These are phyloP conservation scores for Colletotrichum shisoi DNA, from an alignment of 2,329 filamentous ascomycete genomes.

Conservation along the genomic window DNA sequence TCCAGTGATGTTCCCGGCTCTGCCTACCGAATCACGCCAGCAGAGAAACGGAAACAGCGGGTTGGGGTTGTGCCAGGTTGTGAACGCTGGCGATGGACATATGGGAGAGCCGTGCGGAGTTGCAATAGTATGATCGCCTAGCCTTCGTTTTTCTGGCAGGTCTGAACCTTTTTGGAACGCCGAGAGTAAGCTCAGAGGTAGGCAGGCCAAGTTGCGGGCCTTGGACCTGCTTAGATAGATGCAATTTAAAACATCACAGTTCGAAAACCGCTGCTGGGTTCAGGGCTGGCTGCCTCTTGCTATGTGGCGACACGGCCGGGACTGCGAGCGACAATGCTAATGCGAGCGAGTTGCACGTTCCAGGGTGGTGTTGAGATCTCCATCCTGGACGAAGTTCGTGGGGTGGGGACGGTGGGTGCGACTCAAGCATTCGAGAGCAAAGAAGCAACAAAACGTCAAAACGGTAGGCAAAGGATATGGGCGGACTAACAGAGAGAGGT, in stretches of 20 bases:
- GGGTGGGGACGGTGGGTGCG: background rate
- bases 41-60: conserved; percentile 9
- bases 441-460: background rate
- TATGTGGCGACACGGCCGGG: conserved; percentile 4
- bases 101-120: background rate
- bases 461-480: background rate
- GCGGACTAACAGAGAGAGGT: background rate
- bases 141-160: conserved; percentile 12
- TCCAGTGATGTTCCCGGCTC: conserved; percentile 21
- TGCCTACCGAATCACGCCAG: conserved; percentile 23
- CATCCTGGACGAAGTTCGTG: conserved; percentile 14
- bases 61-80: conserved; percentile 6
- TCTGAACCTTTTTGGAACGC: conserved; percentile 8
- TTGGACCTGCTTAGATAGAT: background rate
- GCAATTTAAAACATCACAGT: background rate
- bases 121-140: conserved; percentile 1
- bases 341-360: conserved; percentile 14
- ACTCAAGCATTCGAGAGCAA: background rate
- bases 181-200: conserved; percentile 19
- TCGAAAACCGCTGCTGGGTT: conserved; percentile 3
- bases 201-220: background rate
- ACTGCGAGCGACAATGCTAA: conserved; percentile 11
- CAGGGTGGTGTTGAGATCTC: conserved; percentile 5
- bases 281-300: conserved; percentile 17
- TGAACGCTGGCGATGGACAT: background rate